Percentiles rank a stretch among this genome's conserved stretches.
phyloP scores from a whole-genome alignment of 768 basidiomycete genomes.

The Mycena polygramma region DNA sequence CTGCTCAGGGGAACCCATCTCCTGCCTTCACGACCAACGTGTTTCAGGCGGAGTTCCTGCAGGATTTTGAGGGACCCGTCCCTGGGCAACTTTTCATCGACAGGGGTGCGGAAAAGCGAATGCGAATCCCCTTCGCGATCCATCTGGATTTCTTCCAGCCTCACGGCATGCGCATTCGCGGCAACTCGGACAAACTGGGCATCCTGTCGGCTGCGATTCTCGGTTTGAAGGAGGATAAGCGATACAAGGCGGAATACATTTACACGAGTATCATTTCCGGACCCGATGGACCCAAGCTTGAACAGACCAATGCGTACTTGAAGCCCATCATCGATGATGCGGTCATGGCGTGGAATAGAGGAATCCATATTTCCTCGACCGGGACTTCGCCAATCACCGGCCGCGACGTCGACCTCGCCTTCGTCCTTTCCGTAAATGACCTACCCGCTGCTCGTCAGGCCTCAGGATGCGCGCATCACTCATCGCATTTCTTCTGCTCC shows the following conservation, averaged over 20 bases:
- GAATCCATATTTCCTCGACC: conserved; percentile 27
- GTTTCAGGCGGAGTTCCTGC: conserved; percentile 42
- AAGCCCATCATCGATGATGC: conserved; percentile 44
- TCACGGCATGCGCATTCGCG: conserved; percentile 36
- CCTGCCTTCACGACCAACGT: conserved; percentile 24
- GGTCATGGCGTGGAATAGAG: conserved; percentile 32
- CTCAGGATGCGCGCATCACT: conserved; percentile 33
- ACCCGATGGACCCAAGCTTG: conserved; percentile 38
- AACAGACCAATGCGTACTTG: conserved; percentile 43
- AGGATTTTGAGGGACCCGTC: conserved; percentile 40
- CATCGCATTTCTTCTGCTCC: conserved; percentile 42
- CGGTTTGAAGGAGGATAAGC: conserved; percentile 41
- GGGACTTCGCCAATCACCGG: neutral
- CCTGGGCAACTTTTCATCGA: conserved; percentile 35
- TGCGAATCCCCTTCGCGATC: conserved; percentile 37
- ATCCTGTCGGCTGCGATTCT: conserved; percentile 47
- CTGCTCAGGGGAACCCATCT: neutral
- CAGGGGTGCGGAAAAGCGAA: conserved; percentile 11
- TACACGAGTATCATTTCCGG: conserved; percentile 44
- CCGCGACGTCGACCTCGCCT: conserved; percentile 7
- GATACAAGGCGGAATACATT: conserved; percentile 46
- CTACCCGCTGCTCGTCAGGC: conserved; percentile 43
- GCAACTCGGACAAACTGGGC: conserved; percentile 39
- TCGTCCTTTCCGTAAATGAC: conserved; percentile 42
- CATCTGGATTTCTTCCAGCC: conserved; percentile 48